Percentiles rank a stretch among this genome's conserved stretches.
Conservation (phyloP, 1,139 yeast species). For the Lipomyces yarrowii region DNA sequence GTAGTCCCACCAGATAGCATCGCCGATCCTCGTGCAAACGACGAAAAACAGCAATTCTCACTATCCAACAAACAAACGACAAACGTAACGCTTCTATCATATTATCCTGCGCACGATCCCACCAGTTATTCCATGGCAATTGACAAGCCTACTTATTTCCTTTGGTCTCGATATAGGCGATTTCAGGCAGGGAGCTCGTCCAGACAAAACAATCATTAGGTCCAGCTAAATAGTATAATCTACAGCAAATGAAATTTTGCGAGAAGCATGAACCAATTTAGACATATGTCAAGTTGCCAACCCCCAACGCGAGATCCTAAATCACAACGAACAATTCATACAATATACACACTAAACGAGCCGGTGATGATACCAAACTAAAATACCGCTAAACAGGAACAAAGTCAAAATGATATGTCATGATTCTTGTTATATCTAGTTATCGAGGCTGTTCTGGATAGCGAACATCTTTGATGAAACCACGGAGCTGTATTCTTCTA, state of each 20-base stretch:
- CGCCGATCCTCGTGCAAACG: too few relatives aligned
- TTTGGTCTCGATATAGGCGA: background rate
- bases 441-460: slow-evolving; percentile 29
- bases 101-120: background rate
- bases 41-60: too few relatives aligned
- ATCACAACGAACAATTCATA: background rate
- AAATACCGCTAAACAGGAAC: background rate
- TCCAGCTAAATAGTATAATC: background rate
- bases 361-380: background rate
- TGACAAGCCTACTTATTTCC: background rate
- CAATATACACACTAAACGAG: background rate
- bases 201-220: background rate
- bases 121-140: background rate
- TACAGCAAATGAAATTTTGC: background rate
- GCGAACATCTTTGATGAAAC: slow-evolving; percentile 35
- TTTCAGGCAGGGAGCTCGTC: background rate
- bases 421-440: background rate
- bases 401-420: background rate
- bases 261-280: background rate
- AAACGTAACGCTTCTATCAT: background rate
- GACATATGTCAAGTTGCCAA: background rate
- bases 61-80: too few relatives aligned
- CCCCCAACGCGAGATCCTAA: background rate
- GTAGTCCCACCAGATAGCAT: too few relatives aligned
- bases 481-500: slow-evolving; percentile 35